Base-by-base conservation (phyloP, 1,284 basidiomycete species). In the Laetiporus sulphureus region DNA sequence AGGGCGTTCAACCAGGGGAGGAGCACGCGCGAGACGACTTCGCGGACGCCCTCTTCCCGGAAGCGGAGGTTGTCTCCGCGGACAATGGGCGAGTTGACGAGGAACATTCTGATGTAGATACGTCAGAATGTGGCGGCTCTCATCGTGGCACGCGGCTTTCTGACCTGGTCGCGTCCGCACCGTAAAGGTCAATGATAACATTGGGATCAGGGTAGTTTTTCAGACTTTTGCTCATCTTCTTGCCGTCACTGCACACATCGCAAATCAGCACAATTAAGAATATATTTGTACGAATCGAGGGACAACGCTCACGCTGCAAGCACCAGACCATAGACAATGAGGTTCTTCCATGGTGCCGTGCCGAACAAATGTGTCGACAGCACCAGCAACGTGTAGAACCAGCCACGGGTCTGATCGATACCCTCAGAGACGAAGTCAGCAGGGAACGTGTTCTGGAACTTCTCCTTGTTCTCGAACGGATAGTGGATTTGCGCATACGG, bases 191-290 rank as follows among this genome's bases (percentile, higher is more conserved):
- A 50, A 99, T 85, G 62, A 99, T 78, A 45, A 92, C 56, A 61
- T 83, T 91, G 6, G 96, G 96, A 63, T 99, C 95, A n/a, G 96
- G 95, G 65, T 94, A 99, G 68, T 99, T 99, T 62, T 86, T 86
- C 50, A 96, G 67, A 66, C 91, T 95, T 71, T 99, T 99, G 71
- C 90, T 93, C 96, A 99, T 99, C 73, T 99, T 99, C 75, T 96
- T 97, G 41, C 96, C 96, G 59, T 99, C 94, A 6, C 87, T 91
- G 44, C 13, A 41, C 25, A 15, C 5, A 16, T 15, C 15, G 19
- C 12, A 16, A 31, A 4, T 15, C 13, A 38, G 32, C 12, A 41
- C 38, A 11, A 47, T 45, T 35, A 39, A 22, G 3, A 24, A 40
- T 10, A 23, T 19, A 12, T 18, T 22, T 20, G 27, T 12, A n/a